Conservation (phyloP, 345 rosid species). For the Aquilaria malaccensis region DNA sequence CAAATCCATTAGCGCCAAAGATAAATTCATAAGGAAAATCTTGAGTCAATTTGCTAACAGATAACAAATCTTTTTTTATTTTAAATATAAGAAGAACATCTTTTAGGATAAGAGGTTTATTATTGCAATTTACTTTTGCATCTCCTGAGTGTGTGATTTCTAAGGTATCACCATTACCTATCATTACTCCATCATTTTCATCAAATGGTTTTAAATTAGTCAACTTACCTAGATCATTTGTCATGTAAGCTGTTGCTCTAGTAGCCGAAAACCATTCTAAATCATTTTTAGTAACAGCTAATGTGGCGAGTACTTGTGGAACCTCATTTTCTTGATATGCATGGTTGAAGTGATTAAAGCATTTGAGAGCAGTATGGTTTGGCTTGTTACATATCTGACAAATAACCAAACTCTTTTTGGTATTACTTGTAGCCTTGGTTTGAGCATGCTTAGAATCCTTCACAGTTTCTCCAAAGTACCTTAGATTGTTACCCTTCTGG, state of each 20-base stretch:
- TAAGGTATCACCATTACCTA: neutral
- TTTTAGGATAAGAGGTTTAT: neutral
- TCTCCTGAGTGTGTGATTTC: neutral
- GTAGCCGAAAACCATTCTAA: neutral
- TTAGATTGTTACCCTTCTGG: neutral
- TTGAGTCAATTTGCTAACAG: neutral
- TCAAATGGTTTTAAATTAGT: neutral
- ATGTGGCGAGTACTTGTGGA: neutral
- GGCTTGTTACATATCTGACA: neutral
- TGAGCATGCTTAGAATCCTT: no score
- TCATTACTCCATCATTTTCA: neutral
- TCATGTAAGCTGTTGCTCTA: neutral
- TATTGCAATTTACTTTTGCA: neutral
- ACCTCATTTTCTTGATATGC: neutral
- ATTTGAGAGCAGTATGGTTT: neutral
- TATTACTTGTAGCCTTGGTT: no score
- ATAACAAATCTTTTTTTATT: conserved; percentile 4
- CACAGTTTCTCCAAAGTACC: no score
- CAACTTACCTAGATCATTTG: neutral
- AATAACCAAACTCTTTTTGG: no score
- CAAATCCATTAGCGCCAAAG: conserved; percentile 4
- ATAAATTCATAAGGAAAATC: neutral
- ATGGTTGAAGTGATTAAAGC: neutral
- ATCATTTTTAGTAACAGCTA: neutral
- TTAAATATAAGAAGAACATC: neutral